phyloP scores from a whole-genome alignment of 164 flowering plant species.

The Dillenia turbinata region DNA sequence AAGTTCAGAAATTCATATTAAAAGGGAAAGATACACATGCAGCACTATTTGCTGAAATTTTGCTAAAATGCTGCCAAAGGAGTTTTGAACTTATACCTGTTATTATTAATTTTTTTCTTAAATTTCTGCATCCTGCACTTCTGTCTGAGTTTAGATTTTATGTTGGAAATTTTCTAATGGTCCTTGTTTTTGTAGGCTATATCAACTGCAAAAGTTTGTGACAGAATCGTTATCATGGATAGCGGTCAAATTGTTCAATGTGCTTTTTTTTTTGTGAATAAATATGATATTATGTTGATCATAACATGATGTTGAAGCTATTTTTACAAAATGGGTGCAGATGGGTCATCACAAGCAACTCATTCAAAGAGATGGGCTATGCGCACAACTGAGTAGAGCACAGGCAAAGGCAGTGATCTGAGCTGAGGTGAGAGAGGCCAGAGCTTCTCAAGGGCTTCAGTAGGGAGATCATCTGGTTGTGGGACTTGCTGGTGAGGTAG shows the following conservation, averaged over 20 bases:
- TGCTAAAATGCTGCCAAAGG: no score
- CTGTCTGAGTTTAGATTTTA: background rate
- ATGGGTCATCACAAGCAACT: conserved; percentile 76
- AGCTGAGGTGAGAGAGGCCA: background rate
- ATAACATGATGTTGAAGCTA: background rate
- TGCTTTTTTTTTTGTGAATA: no score
- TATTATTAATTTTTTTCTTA: conserved; percentile 1
- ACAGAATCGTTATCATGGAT: conserved; percentile 81
- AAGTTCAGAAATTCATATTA: no score
- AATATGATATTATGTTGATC: no score
- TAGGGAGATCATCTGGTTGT: conserved; percentile 11
- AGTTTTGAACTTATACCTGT: no score
- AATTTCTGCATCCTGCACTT: background rate
- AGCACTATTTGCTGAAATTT: no score
- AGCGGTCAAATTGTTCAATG: conserved; percentile 76
- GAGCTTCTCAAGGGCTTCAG: conserved; percentile 13
- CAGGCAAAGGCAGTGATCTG: conserved; percentile 60
- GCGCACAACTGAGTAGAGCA: conserved; percentile 64
- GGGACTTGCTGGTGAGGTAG: conserved; percentile 17
- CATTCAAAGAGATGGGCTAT: conserved; percentile 61
- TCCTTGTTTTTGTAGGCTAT: conserved; percentile 42
- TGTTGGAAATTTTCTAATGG: background rate
- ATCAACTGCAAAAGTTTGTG: conserved; percentile 87
- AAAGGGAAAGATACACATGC: no score
- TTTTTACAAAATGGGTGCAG: conserved; percentile 31